Evolutionary conservation across 768 basidiomycete genomes (phyloP).

Genomic region (Sarcomyxa edulis): DNA sequence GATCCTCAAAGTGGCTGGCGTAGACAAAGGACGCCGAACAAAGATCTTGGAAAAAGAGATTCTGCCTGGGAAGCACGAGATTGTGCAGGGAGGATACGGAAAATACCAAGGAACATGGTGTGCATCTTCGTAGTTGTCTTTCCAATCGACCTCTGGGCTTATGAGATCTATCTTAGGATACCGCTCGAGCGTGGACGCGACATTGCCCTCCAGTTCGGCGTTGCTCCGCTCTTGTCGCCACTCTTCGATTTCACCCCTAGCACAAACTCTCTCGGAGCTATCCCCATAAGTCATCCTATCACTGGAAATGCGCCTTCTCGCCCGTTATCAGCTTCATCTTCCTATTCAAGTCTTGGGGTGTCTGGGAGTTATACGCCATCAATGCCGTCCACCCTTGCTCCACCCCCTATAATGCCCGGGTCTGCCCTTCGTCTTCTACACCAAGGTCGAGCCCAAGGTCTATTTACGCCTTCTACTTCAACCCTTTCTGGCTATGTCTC

Average conservation of each 20-base stretch:
- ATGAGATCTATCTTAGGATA: conserved; percentile 55
- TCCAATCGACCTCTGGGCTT: conserved; percentile 4
- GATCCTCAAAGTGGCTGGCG: conserved; percentile 97
- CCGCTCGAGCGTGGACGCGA: conserved; percentile 93
- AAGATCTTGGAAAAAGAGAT: conserved; percentile 98
- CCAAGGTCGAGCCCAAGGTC: conserved; percentile 81
- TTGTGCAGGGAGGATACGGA: conserved; percentile 98
- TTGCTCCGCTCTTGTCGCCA: conserved; percentile 80
- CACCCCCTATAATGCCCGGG: conserved; percentile 84
- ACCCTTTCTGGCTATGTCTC: conserved; percentile 46
- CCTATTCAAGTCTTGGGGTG: conserved; percentile 51
- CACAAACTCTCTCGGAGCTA: conserved; percentile 60
- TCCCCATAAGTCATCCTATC: conserved; percentile 52
- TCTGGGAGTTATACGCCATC: conserved; percentile 37
- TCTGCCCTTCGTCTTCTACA: conserved; percentile 79
- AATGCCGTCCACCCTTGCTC: conserved; percentile 56
- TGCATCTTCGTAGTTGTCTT: conserved; percentile 20
- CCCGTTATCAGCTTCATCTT: conserved; percentile 64
- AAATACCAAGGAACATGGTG: conserved; percentile 99
- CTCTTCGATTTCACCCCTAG: conserved; percentile 91
- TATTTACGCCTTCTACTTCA: conserved; percentile 83
- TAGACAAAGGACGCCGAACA: conserved; percentile 93
- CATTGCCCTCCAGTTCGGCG: conserved; percentile 88
- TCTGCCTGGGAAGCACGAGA: conserved; percentile 91
- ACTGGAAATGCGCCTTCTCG: conserved; percentile 49